These are phyloP conservation scores for Sporodiniella umbellata DNA, from an alignment of 371 early-diverging fungal genomes.

Conservation along the genomic window DNA sequence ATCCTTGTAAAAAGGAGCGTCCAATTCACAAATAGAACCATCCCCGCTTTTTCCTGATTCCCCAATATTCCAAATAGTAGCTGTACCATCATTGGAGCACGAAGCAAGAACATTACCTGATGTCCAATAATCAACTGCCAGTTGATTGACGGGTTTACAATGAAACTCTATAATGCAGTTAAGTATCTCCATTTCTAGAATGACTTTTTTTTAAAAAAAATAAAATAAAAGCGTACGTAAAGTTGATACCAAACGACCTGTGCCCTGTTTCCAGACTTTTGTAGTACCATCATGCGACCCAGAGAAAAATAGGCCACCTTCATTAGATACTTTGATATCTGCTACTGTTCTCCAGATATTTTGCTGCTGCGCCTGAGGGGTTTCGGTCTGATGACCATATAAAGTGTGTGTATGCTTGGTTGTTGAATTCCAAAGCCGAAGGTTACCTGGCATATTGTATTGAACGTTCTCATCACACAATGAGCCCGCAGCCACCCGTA, in stretches of 20 bases:
- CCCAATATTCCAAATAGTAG: slow-evolving; percentile 32
- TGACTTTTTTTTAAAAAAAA: no score
- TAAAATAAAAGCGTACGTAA: slow-evolving; percentile 21
- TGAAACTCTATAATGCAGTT: slow-evolving; percentile 18
- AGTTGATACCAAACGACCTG: slow-evolving; percentile 27
- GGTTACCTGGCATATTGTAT: slow-evolving; percentile 41
- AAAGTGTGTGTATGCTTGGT: slow-evolving; percentile 8
- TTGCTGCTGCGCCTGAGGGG: neutral
- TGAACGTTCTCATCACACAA: slow-evolving; percentile 36
- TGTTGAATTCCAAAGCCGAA: slow-evolving; percentile 28
- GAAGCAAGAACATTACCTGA: slow-evolving; percentile 28
- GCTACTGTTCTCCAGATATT: slow-evolving; percentile 41
- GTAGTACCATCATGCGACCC: slow-evolving; percentile 30
- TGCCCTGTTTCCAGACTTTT: slow-evolving; percentile 26
- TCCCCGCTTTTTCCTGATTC: slow-evolving; percentile 22
- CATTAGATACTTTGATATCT: slow-evolving; percentile 32
- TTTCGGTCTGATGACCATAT: slow-evolving; percentile 23
- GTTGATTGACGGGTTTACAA: slow-evolving; percentile 19
- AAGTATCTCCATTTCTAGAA: no score
- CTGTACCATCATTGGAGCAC: slow-evolving; percentile 35
- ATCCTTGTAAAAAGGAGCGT: slow-evolving; percentile 4
- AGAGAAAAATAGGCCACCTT: slow-evolving; percentile 27
- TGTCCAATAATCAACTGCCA: slow-evolving; percentile 16
- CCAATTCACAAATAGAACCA: slow-evolving; percentile 27
- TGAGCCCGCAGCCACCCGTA: slow-evolving; percentile 24